Conservation (phyloP, 2,329 filamentous ascomycete species). For the Sporothrix euskadiensis region DNA sequence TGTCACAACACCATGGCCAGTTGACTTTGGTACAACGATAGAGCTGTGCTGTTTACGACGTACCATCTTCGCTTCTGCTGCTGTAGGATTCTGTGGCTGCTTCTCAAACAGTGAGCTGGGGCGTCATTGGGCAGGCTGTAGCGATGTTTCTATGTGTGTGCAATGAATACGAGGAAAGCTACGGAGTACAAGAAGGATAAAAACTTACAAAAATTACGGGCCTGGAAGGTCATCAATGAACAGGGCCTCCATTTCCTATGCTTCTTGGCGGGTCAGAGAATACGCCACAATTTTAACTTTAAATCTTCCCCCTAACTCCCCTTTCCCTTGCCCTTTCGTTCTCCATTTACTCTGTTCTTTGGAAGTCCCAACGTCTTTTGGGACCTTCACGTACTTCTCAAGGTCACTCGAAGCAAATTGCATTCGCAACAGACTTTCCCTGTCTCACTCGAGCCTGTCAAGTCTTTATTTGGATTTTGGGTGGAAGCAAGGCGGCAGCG, state of each 20-base stretch:
- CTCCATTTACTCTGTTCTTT: background rate
- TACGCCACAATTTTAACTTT: constrained; percentile 2
- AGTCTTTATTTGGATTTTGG: background rate
- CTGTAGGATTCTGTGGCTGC: background rate
- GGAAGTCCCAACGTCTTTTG: background rate
- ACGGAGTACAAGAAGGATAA: background rate
- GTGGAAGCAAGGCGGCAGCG: background rate
- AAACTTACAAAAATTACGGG: background rate
- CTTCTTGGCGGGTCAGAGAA: background rate
- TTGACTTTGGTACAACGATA: background rate
- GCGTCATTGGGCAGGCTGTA: background rate
- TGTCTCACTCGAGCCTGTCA: background rate
- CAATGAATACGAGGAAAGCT: background rate
- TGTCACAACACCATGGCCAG: background rate
- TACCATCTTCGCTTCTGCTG: background rate
- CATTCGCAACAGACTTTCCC: background rate
- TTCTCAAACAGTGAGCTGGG: background rate
- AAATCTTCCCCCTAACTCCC: background rate
- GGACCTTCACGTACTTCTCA: background rate
- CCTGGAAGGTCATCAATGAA: background rate
- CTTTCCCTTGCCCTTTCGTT: background rate
- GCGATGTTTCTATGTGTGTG: too few relatives aligned
- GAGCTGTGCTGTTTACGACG: too few relatives aligned
- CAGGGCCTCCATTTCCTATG: background rate
- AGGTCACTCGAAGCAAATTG: background rate